Percentiles rank a stretch among this genome's conserved stretches.
Conservation (phyloP, 2,329 filamentous ascomycete species). For the Bisporella sp. region DNA sequence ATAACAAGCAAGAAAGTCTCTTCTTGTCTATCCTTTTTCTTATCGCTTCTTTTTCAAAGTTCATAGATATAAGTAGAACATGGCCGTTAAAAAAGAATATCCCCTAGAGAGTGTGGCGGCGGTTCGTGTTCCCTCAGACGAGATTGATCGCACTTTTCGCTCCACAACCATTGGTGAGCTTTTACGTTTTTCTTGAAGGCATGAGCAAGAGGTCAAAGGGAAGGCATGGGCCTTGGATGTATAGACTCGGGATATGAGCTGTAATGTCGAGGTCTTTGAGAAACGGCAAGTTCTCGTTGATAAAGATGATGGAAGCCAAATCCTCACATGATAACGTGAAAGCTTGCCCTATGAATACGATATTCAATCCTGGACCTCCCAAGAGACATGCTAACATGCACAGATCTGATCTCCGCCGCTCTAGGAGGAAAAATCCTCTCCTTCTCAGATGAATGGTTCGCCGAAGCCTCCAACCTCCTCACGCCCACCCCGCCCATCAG, state of each 20-base stretch:
- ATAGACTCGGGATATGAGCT: too few relatives aligned
- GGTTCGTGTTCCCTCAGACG: constrained; percentile 40
- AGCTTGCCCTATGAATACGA: too few relatives aligned
- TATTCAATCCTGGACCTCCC: not conserved
- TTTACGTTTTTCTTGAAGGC: not conserved
- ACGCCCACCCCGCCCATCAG: constrained; percentile 57
- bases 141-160: constrained; percentile 55
- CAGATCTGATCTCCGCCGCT: constrained; percentile 54
- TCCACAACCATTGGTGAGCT: constrained; percentile 54
- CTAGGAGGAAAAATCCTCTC: constrained; percentile 58
- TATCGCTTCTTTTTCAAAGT: too few relatives aligned
- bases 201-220: too few relatives aligned
- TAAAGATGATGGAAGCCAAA: too few relatives aligned
- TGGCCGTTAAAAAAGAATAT: constrained; percentile 40
- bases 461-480: constrained; percentile 56
- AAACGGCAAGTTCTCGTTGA: too few relatives aligned
- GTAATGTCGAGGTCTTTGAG: too few relatives aligned
- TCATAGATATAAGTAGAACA: constrained; percentile 7
- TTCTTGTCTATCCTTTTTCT: too few relatives aligned
- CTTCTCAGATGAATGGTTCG: constrained; percentile 64
- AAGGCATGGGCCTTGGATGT: too few relatives aligned
- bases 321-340: too few relatives aligned
- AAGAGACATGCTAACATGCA: constrained; percentile 6
- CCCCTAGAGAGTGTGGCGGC: constrained; percentile 47
- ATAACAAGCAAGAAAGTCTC: too few relatives aligned